Evolutionary conservation across 306 rosid genomes (phyloP).

Genomic region (Casuarina glauca): DNA sequence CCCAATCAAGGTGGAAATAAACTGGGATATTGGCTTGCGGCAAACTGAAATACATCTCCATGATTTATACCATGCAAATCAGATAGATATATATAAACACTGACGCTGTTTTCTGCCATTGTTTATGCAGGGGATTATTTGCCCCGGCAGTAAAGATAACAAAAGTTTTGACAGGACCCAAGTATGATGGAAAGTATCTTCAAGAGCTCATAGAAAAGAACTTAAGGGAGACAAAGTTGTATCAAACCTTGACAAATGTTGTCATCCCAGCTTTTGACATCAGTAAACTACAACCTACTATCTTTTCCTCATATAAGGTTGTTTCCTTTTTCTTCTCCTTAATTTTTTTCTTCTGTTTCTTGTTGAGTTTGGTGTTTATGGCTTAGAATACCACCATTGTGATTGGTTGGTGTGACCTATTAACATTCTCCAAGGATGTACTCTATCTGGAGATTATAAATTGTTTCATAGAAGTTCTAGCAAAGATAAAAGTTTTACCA

Average conservation of each 20-base stretch:
- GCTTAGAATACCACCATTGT: not conserved
- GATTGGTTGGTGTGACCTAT: too few relatives aligned
- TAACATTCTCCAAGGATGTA: too few relatives aligned
- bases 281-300: slow-evolving; percentile 32
- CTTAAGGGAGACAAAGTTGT: slow-evolving; percentile 18
- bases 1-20: slow-evolving; percentile 25
- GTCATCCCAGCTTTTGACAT: slow-evolving; percentile 29
- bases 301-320: slow-evolving; percentile 31
- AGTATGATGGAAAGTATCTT: slow-evolving; percentile 32
- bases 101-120: not conserved
- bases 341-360: not conserved
- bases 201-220: not conserved
- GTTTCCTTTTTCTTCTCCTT: not conserved
- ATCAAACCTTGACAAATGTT: slow-evolving; percentile 31
- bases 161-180: slow-evolving; percentile 31
- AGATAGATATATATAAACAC: not conserved
- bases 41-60: not conserved
- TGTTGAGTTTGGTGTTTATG: not conserved
- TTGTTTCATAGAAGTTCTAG: too few relatives aligned
- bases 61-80: not conserved
- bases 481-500: too few relatives aligned
- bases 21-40: not conserved
- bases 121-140: slow-evolving; percentile 33
- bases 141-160: slow-evolving; percentile 4
- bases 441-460: too few relatives aligned